Evolutionary conservation across 768 basidiomycete species (phyloP), one percentile per base, ranked within the genome.

Genomic region (Hemileccinum rubropunctum): DNA sequence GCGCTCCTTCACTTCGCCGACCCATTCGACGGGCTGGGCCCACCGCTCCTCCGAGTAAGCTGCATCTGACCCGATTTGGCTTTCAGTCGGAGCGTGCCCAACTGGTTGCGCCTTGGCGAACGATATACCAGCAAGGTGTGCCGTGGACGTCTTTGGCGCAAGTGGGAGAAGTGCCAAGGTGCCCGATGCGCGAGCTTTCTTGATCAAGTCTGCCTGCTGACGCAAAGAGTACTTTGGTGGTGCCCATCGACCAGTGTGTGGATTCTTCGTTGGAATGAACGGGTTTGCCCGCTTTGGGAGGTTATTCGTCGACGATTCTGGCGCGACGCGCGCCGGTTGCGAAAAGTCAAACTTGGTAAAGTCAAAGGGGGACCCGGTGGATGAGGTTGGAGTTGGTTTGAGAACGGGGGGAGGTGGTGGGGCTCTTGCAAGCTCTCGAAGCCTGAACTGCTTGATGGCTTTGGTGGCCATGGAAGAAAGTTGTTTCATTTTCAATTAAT

Each of bases 181-280:
- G 30, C 76, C 77, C 18, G 72, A 69, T 20, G 68, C 68, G 51
- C 79, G 79, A 4, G 91, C 91, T 44, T 76, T 76, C 71, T 89
- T 91, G 42, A 91, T 72, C 32, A 93, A 74, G 36, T 88, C 86
- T 11, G 86, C 87, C 65, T 93, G 90, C 30, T 81, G 80, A 17
- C 91, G 80, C 21, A 86, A 68, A 5, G 89, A 91, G 58, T 86
- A 84, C 52, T 78, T 79, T 11, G 90, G 76, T 0, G 83, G 80
- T 23, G 75, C 75, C 87, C 88, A 91, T 63, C 79, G 73, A 18
- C 80, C 81, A 0, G 82, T 80, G 42, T 75, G 71, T 0, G 79
- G 70, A 55, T 86, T 86, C 47, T 74, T 75, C 40, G 71, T 75
- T 5, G 88, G 78, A 36, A 91, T 60, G 66, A 92, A 91, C 7